Percentiles rank a stretch among this genome's conserved stretches.
These are phyloP conservation scores for Metarhizium guizhouense DNA, from an alignment of 2,329 filamentous ascomycete species.

Conservation along the genomic window DNA sequence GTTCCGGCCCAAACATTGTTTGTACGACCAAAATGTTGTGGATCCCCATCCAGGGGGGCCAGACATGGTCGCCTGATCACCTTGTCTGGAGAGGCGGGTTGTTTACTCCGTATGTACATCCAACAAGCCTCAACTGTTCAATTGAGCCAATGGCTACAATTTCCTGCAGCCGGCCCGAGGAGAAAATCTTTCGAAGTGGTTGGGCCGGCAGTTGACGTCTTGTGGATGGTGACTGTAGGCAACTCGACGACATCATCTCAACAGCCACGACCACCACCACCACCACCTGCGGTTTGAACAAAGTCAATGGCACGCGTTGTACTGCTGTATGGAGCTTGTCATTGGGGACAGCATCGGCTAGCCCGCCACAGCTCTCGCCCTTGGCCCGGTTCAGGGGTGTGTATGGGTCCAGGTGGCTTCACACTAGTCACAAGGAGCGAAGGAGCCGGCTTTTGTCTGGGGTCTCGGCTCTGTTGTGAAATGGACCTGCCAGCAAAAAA, in stretches of 20 bases:
- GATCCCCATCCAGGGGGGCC: neutral
- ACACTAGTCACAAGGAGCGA: neutral
- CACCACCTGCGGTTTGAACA: neutral
- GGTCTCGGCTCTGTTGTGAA: neutral
- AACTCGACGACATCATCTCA: neutral
- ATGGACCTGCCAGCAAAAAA: neutral
- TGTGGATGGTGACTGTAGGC: neutral
- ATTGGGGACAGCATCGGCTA: neutral
- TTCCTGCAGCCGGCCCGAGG: neutral
- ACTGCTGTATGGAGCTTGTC: neutral
- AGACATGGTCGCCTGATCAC: neutral
- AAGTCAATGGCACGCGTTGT: neutral
- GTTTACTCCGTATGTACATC: neutral
- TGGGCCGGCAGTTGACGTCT: neutral
- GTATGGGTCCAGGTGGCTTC: neutral
- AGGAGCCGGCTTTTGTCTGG: neutral
- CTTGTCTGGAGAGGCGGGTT: neutral
- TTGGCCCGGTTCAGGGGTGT: neutral
- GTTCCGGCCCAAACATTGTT: too few relatives aligned
- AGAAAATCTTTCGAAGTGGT: neutral
- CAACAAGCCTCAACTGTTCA: neutral
- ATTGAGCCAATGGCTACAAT: neutral
- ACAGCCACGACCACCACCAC: neutral
- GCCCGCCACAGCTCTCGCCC: neutral
- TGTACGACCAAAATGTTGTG: neutral